Base-by-base conservation (phyloP, 106 monocot genomes). In the Platanthera zijinensis region DNA sequence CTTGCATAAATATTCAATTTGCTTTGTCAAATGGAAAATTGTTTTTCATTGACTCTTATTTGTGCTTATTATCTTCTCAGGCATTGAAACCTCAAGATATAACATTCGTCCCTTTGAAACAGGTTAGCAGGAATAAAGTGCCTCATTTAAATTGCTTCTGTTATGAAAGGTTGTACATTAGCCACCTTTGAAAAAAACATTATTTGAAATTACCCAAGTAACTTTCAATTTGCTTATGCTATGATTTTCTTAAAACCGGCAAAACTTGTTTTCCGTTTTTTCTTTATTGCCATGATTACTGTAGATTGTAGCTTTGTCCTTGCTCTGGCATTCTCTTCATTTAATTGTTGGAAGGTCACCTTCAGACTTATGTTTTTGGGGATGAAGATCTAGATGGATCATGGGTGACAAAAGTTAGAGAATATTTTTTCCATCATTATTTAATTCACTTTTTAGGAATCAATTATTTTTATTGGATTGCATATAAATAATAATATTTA, bases 31-130 rank as follows among this genome's bases (percentile, higher is more conserved):
- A 18, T 61, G 25, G 30, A 68, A n/a, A 68, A 32, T 11, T 68
- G 8, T 66, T 77, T 64, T 63, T 12, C 5, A 21, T 57, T 50
- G 68, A 25, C 15, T 51, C 71, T 56, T 80, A 50, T 67, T 68
- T 71, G 13, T 80, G 3, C 75, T n/a, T 18, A 63, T 50, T 76
- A n/a, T 75, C 48, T 59, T 61, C 66, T 12, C 86, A 95, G 95
- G 95, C 95, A 72, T 80, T 90, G 80, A 74, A 87, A 49, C 95
- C 95, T 9, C 46, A 74, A 79, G 83, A 88, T 73, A 95, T 95
- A 77, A 82, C 81, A 46, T 95, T 95, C 72, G 77, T 92, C 9
- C 95, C 95, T 51, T 56, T 95, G 46, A 95, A 95, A 66, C 95
- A 95, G 89, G 95, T 95, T 74, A 74, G 66, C 75, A 3, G 15